Evolutionary conservation across 176 grass and related monocot species (phyloP).

Genomic region (Triticum turgidum): DNA sequence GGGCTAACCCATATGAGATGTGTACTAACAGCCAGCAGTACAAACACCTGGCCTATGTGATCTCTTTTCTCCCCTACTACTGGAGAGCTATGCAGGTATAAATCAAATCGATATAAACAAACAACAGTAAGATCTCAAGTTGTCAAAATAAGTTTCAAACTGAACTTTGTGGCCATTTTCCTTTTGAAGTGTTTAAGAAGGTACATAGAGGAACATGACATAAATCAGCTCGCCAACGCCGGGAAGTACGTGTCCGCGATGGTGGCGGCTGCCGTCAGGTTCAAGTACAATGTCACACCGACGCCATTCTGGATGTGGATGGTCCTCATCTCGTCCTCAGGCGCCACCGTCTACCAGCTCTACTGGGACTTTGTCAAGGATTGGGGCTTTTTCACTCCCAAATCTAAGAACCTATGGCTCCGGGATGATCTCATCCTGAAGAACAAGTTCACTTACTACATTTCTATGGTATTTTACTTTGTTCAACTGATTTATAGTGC

Average conservation of each 20-base stretch:
- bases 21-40: constrained; percentile 62
- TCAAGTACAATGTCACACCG: constrained; percentile 58
- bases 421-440: constrained; percentile 79
- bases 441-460: constrained; percentile 75
- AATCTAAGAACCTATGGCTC: constrained; percentile 66
- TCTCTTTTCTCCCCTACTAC: constrained; percentile 93
- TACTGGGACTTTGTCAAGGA: constrained; percentile 98
- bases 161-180: neutral
- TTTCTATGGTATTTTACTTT: constrained; percentile 60
- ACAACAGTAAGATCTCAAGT: neutral
- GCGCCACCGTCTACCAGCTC: constrained; percentile 81
- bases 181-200: constrained; percentile 54
- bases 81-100: constrained; percentile 98
- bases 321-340: constrained; percentile 59
- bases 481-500: neutral
- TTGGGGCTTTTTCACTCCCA: constrained; percentile 67
- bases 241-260: constrained; percentile 93
- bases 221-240: constrained; percentile 73
- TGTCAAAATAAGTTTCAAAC: neutral
- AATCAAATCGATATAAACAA: neutral
- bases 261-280: constrained; percentile 74
- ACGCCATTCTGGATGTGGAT: constrained; percentile 58
- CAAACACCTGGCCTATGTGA: constrained; percentile 64
- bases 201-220: constrained; percentile 83
- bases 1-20: constrained; percentile 41